Conservation (phyloP, 371 early-diverging fungal genomes). For the Catenaria anguillulae region DNA sequence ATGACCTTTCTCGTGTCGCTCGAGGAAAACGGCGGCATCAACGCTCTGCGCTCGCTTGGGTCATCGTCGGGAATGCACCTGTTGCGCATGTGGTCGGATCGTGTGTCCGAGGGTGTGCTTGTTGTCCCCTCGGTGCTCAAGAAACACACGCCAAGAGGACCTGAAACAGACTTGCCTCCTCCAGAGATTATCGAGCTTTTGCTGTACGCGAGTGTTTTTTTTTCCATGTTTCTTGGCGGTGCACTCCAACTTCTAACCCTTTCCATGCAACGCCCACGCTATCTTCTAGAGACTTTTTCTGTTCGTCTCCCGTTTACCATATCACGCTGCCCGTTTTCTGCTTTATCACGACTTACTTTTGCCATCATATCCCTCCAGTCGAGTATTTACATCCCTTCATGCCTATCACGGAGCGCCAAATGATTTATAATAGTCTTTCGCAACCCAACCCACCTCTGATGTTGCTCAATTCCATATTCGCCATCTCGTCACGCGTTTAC, state of each 20-base stretch:
- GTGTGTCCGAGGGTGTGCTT: not conserved
- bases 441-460: conserved; percentile 5
- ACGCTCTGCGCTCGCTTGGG: conserved; percentile 5
- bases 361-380: too few species aligned
- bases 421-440: not conserved
- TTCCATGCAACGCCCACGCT: too few species aligned
- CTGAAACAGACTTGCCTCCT: conserved; percentile 2
- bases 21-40: conserved; percentile 5
- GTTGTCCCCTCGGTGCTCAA: conserved; percentile 1
- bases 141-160: not conserved
- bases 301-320: too few species aligned
- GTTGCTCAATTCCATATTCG: conserved; percentile 2
- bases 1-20: conserved; percentile 6
- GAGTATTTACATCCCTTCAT: conserved; percentile 1
- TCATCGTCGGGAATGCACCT: conserved; percentile 4
- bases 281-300: too few species aligned
- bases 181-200: conserved; percentile 1
- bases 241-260: too few species aligned
- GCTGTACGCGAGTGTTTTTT: not conserved
- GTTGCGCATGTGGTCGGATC: conserved; percentile 1
- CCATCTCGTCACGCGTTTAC: conserved; percentile 1
- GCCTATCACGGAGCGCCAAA: not conserved
- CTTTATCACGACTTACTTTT: too few species aligned
- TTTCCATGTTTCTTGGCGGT: not conserved
- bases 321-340: too few species aligned